Conservation (phyloP, 2,329 filamentous ascomycete genomes). For the Xylariaceae sp. region DNA sequence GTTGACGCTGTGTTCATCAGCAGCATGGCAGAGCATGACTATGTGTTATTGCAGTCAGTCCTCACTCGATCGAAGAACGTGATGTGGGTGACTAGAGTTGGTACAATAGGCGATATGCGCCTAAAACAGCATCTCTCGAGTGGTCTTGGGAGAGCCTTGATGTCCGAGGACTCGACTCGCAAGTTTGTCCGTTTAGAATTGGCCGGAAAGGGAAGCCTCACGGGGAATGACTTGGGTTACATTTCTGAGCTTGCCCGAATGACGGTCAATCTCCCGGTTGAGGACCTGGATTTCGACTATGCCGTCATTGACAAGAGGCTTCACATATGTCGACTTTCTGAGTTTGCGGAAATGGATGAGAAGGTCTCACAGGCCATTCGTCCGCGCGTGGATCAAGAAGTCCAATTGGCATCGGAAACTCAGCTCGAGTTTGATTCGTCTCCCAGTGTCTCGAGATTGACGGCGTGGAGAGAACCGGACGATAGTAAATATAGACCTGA, state of each 20-base stretch:
- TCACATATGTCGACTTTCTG: neutral
- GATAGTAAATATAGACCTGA: no score
- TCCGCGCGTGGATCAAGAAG: neutral
- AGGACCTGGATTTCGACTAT: neutral
- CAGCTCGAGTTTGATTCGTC: neutral
- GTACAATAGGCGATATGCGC: no score
- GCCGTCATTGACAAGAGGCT: neutral
- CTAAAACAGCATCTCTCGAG: neutral
- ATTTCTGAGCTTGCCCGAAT: neutral
- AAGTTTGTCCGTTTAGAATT: slow-evolving; percentile 2
- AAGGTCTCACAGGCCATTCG: neutral
- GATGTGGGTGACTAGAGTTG: no score
- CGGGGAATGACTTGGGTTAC: neutral
- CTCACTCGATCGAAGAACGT: no score
- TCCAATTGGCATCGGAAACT: neutral
- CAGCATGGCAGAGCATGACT: no score
- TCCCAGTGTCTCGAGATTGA: neutral
- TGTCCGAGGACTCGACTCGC: slow-evolving; percentile 1
- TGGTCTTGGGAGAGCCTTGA: slow-evolving; percentile 3
- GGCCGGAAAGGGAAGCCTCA: neutral
- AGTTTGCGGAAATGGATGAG: neutral
- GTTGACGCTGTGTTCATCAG: no score
- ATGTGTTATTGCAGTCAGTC: no score
- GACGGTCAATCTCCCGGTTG: neutral
- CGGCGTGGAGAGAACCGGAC: neutral